A percentile compares a stretch with the other conserved stretches of the same genome.
Conservation (phyloP, 2,329 filamentous ascomycete species). For the Lachnellula occidentalis region DNA sequence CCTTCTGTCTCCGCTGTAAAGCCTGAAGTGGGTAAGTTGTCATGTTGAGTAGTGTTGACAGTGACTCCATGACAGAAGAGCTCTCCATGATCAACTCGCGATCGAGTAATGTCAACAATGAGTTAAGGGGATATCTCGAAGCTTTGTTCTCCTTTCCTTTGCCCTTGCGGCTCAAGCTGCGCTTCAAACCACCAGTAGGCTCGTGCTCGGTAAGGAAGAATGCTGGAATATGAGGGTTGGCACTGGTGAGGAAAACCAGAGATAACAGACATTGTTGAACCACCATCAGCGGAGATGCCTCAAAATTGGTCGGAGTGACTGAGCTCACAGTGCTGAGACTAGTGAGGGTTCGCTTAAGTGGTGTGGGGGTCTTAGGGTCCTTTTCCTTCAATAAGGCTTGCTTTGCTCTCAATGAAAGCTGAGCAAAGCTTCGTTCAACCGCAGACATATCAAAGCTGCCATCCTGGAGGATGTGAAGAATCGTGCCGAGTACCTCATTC, state of each 20-base stretch:
- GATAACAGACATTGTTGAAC: constrained; percentile 91
- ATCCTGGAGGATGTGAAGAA: constrained; percentile 91
- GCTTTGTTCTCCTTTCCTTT: constrained; percentile 82
- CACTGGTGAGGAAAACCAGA: constrained; percentile 74
- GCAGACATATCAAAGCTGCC: constrained; percentile 89
- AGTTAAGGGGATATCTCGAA: constrained; percentile 87
- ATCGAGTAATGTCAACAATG: constrained; percentile 79
- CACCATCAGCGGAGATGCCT: constrained; percentile 89
- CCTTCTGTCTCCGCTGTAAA: constrained; percentile 77
- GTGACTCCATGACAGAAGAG: constrained; percentile 90
- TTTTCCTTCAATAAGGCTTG: constrained; percentile 54
- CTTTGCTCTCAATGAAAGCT: constrained; percentile 86
- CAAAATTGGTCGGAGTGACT: constrained; percentile 59
- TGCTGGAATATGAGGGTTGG: constrained; percentile 80
- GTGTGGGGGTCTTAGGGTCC: constrained; percentile 71
- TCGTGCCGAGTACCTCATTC: constrained; percentile 84
- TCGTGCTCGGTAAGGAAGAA: constrained; percentile 97
- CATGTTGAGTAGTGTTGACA: constrained; percentile 80
- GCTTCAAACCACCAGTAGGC: constrained; percentile 69
- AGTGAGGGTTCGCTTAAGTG: constrained; percentile 69
- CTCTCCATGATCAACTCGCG: constrained; percentile 96
- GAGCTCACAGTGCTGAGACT: constrained; percentile 37
- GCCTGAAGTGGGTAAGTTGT: constrained; percentile 82
- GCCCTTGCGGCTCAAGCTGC: constrained; percentile 72
- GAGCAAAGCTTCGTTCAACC: constrained; percentile 91